Base-by-base conservation (phyloP, 768 basidiomycete species). In the Boletus vermiculosoides region DNA sequence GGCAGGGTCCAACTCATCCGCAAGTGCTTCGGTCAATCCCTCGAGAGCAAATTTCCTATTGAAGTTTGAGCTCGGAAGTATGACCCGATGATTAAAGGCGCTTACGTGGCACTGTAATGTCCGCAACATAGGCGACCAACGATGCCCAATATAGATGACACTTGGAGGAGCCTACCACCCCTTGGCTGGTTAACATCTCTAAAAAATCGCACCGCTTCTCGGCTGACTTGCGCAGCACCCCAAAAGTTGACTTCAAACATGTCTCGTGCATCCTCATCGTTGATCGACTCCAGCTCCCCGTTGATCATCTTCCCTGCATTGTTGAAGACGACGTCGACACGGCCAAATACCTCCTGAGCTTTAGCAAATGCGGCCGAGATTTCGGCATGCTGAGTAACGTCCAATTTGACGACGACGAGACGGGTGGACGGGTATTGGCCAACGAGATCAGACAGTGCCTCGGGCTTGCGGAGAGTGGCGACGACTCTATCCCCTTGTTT, bases 241-340 rank as follows among this genome's bases (percentile, higher is more conserved):
- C 71, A 74, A 31, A 71, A 74, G 50, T 74, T 67, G 37, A 74
- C 70, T 20, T 79, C 78, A 39, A 81, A 78, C 59, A 74, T 22
- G 4, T 54, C 47, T 22, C 73, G 68, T 16, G 74, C 76, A 2
- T 66, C 64, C 9, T 63, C 61, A 2, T 74, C 70, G 0, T 65
- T 60, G 28, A 68, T 60, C 5, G 64, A 69, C 60, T 80, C 80
- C n/a, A n/a, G n/a, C n/a, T n/a, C n/a, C n/a, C n/a, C n/a, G n/a
- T n/a, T n/a, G n/a, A n/a, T 28, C 50, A 50, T 67, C 58, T 20
- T 57, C 23, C 73, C 76, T 0, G 76, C 75, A 31, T 76, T 77
- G 49, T 72, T 75, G 25, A 25, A 25, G 25, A 25, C 25, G 25
- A 25, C 25, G 25, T 5, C 25, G 25, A 25, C 5, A 25, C 25